These are phyloP conservation scores for Lipomyces yamadae DNA, from an alignment of 805 yeast species.

Conservation along the genomic window DNA sequence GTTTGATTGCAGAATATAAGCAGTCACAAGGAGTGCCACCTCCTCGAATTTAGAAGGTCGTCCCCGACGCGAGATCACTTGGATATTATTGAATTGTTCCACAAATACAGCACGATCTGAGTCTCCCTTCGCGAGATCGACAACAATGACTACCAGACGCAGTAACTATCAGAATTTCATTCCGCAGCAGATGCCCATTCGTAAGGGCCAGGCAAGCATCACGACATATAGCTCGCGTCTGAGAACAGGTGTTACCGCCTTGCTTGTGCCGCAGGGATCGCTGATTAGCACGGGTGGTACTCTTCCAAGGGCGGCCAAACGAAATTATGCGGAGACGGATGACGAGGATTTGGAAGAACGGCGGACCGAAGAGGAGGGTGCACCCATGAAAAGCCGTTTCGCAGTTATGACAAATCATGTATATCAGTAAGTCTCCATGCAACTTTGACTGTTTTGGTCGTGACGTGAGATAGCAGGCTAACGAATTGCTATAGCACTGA, in stretches of 20 bases:
- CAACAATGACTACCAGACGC: neutral
- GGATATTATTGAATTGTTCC: neutral
- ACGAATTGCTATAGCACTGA: conserved; percentile 39
- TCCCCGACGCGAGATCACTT: neutral
- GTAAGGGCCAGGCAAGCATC: conserved; percentile 35
- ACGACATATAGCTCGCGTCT: conserved; percentile 35
- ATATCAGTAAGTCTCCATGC: conserved; percentile 18
- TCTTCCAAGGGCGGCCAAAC: conserved; percentile 30
- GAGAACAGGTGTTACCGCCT: conserved; percentile 33
- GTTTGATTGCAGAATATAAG: neutral
- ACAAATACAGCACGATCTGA: neutral
- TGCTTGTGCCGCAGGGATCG: conserved; percentile 35
- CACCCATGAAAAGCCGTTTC: conserved; percentile 18
- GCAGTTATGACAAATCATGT: conserved; percentile 33
- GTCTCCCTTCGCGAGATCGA: neutral
- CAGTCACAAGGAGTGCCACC: neutral
- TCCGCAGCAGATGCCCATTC: conserved; percentile 3
- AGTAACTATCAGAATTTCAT: neutral
- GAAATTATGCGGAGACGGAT: conserved; percentile 33
- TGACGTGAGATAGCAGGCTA: neutral
- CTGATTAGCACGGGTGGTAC: conserved; percentile 33
- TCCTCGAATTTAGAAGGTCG: neutral
- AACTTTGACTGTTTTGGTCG: neutral
- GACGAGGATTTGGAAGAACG: conserved; percentile 30
- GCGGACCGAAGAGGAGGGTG: conserved; percentile 12